These are phyloP conservation scores for Malus fusca DNA, from an alignment of 306 rosid genomes.

Conservation along the genomic window DNA sequence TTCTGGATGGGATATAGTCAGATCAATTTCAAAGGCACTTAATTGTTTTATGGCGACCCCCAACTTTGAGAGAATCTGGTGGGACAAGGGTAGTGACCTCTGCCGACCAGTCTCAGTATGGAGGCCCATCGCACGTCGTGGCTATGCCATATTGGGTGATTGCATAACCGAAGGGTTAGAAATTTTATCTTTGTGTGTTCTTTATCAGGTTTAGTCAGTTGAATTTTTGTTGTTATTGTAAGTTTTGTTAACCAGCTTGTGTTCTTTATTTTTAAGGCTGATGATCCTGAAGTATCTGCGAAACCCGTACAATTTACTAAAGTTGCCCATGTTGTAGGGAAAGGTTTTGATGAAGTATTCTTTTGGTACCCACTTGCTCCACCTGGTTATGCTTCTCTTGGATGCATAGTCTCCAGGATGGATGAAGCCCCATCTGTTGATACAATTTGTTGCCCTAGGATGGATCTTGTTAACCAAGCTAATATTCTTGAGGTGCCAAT, in stretches of 20 bases:
- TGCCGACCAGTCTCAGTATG: slow-evolving; percentile 84
- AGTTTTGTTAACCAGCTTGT: slow-evolving; percentile 5
- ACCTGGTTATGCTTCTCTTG: slow-evolving; percentile 95
- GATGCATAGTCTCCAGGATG: slow-evolving; percentile 75
- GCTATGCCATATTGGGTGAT: slow-evolving; percentile 83
- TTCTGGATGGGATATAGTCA: slow-evolving; percentile 79
- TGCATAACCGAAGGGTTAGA: slow-evolving; percentile 93
- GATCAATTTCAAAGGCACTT: slow-evolving; percentile 74
- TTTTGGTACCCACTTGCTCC: slow-evolving; percentile 98
- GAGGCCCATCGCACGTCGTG: slow-evolving; percentile 77
- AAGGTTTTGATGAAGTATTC: slow-evolving; percentile 81
- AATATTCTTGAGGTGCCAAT: slow-evolving; percentile 73
- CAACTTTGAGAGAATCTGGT: slow-evolving; percentile 95
- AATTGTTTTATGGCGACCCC: slow-evolving; percentile 70
- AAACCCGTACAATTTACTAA: slow-evolving; percentile 92
- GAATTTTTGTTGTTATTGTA: slow-evolving; percentile 3
- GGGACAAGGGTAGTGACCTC: slow-evolving; percentile 90
- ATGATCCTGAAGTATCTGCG: slow-evolving; percentile 73
- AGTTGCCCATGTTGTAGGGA: slow-evolving; percentile 73
- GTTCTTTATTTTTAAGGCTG: slow-evolving; percentile 49
- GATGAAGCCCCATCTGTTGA: slow-evolving; percentile 69
- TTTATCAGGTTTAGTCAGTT: background rate
- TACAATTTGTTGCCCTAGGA: slow-evolving; percentile 86
- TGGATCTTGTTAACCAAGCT: slow-evolving; percentile 96
- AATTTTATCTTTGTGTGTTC: slow-evolving; percentile 7